Evolutionary conservation across 2,329 filamentous ascomycete genomes (phyloP).

Genomic region (Domatiomyces globalis): DNA sequence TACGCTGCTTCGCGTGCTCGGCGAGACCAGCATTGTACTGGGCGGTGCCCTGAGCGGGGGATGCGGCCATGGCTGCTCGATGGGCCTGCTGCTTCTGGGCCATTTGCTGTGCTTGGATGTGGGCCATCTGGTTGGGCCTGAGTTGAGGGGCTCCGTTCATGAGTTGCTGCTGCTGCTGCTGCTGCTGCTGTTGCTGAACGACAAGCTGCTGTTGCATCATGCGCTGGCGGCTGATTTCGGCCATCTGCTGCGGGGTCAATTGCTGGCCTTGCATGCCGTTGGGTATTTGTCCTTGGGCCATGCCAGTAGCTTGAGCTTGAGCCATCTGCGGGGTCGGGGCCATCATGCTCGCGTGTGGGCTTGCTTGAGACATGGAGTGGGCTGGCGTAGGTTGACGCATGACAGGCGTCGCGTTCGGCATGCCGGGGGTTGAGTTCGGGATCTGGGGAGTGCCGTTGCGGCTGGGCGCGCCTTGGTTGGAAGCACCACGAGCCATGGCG

Average conservation of each 20-base stretch:
- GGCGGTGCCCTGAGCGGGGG: conserved; percentile 15
- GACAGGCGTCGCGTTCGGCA: conserved; percentile 34
- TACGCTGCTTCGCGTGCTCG: conserved; percentile 15
- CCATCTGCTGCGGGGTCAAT: conserved; percentile 23
- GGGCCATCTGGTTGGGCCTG: conserved; percentile 3
- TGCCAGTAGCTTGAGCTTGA: conserved; percentile 20
- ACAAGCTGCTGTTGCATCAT: conserved; percentile 16
- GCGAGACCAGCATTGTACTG: conserved; percentile 12
- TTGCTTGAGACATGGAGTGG: conserved; percentile 33
- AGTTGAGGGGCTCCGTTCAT: conserved; percentile 6
- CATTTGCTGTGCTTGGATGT: conserved; percentile 7
- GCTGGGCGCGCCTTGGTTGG: conserved; percentile 31
- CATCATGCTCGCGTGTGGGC: conserved; percentile 29
- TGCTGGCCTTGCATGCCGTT: conserved; percentile 21
- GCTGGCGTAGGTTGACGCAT: conserved; percentile 35
- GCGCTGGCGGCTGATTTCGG: conserved; percentile 14
- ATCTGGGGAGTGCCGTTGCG: conserved; percentile 36
- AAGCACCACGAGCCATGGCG: conserved; percentile 32
- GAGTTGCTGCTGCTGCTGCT: conserved; percentile 21
- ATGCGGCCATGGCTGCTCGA: conserved; percentile 19
- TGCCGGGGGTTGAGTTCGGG: conserved; percentile 32
- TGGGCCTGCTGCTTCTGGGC: conserved; percentile 18
- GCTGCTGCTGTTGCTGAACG: conserved; percentile 14
- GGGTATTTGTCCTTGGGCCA: conserved; percentile 29
- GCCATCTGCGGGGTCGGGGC: conserved; percentile 33